A percentile compares a stretch with the other conserved stretches of the same genome.
These are phyloP conservation scores for Candida nitratophila DNA, from an alignment of 805 yeast genomes.

Conservation along the genomic window DNA sequence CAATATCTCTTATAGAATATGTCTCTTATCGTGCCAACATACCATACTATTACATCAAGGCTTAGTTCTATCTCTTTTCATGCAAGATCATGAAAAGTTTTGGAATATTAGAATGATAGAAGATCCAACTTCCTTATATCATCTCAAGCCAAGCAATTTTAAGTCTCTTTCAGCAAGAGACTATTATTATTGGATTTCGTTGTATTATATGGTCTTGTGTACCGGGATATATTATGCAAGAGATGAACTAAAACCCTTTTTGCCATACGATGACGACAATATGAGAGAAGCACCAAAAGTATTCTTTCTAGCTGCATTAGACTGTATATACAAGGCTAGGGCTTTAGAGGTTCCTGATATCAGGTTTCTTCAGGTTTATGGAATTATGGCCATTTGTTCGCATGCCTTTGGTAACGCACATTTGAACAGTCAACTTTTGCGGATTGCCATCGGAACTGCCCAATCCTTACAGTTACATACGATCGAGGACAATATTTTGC, in stretches of 20 bases:
- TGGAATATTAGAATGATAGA: slow-evolving; percentile 9
- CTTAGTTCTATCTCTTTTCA: slow-evolving; percentile 12
- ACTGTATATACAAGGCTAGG: slow-evolving; percentile 14
- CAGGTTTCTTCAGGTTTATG: slow-evolving; percentile 16
- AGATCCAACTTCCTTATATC: slow-evolving; percentile 7
- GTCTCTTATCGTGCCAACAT: slow-evolving; percentile 15
- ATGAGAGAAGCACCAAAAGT: slow-evolving; percentile 10
- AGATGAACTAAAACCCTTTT: slow-evolving; percentile 7
- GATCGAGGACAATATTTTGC: background rate
- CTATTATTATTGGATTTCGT: slow-evolving; percentile 20
- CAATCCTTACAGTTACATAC: slow-evolving; percentile 9
- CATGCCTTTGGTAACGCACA: slow-evolving; percentile 19
- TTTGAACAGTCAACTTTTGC: slow-evolving; percentile 13
- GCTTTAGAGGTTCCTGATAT: slow-evolving; percentile 18
- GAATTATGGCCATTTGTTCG: slow-evolving; percentile 16
- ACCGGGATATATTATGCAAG: slow-evolving; percentile 17
- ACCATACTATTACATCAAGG: slow-evolving; percentile 20
- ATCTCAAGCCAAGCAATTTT: slow-evolving; percentile 6
- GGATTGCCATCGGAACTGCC: slow-evolving; percentile 14
- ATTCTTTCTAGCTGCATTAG: slow-evolving; percentile 16
- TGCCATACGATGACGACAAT: slow-evolving; percentile 9
- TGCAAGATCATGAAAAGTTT: slow-evolving; percentile 16
- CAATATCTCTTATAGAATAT: slow-evolving; percentile 10
- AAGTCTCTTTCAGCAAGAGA: slow-evolving; percentile 10
- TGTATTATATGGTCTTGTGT: slow-evolving; percentile 15